Conservation (phyloP, 2,329 filamentous ascomycete genomes). For the Pseudogymnoascus sp. region DNA sequence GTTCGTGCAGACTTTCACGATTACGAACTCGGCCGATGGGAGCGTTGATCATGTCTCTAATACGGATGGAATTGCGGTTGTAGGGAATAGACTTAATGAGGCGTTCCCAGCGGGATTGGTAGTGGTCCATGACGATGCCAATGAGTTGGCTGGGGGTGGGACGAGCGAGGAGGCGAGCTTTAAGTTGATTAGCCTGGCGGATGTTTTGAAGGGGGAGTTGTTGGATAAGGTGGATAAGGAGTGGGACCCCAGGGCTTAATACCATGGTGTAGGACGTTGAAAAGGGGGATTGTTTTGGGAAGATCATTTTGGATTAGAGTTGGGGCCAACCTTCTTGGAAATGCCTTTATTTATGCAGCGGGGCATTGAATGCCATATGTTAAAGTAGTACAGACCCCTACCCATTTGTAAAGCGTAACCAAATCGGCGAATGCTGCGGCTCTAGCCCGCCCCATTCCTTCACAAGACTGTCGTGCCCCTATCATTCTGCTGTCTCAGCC, state of each 20-base stretch:
- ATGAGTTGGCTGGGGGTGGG: constrained; percentile 38
- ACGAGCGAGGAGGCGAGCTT: constrained; percentile 42
- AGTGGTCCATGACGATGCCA: constrained; percentile 47
- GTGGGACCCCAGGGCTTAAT: constrained; percentile 31
- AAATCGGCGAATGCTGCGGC: neutral
- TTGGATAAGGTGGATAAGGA: constrained; percentile 30
- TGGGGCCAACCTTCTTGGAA: neutral
- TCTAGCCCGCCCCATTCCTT: neutral
- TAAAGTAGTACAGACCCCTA: neutral
- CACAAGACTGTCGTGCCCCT: neutral
- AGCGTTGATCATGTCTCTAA: constrained; percentile 44
- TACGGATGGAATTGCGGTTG: constrained; percentile 41
- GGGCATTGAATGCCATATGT: neutral
- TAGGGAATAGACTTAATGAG: constrained; percentile 21
- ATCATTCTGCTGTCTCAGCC: neutral
- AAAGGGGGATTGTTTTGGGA: neutral
- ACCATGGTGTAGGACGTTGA: neutral
- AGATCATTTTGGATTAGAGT: neutral
- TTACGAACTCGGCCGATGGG: constrained; percentile 34
- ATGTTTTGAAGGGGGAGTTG: constrained; percentile 22
- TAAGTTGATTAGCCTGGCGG: constrained; percentile 38
- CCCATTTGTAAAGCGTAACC: neutral
- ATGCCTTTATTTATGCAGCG: neutral
- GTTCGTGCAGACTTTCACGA: constrained; percentile 41
- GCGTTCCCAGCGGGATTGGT: constrained; percentile 38